Base-by-base conservation (phyloP, 768 basidiomycete species). In the Boletales sp. region DNA sequence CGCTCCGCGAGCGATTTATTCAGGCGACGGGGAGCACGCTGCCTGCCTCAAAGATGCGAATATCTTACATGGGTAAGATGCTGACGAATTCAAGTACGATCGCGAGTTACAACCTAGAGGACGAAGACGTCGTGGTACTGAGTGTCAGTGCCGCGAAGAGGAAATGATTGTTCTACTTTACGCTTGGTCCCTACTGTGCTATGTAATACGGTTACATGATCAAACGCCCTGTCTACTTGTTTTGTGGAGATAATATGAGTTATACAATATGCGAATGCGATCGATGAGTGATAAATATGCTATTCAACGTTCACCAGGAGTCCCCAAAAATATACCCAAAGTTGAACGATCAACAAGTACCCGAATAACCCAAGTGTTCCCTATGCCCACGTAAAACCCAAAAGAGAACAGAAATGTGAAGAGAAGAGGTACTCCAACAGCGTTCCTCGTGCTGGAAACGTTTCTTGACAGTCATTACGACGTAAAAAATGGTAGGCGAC, bases 61-160 rank as follows among this genome's bases (percentile, higher is more conserved):
- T 97, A 54, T 85, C 87, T 31, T 92, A 87, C 65, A 69, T 75
- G 54, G 84, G 84, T 37, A 93, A 91, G 72, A 87, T 91, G 79
- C 77, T 97, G 57, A 90, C 87, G 49, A 96, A 96, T 67, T 77
- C 79, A 46, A 85, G 81, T 52, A 86, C 90, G 54, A 82, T 97
- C 58, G 94, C 91, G 21, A 79, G 75, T 55, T 87, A 90, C 61
- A 97, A 97, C 66, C 64, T 97, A 57, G 93, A 94, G 68, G 91
- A 95, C 56, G 94, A 94, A 61, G 94, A 97, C 66, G 53, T 82
- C 46, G 68, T 97, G 17, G 79, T 85, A 14, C 75, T 96, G 59
- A 87, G 80, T 48, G 75, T 97, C 32, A 82, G 87, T 50, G 86
- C 88, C 47, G 70, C 74, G 53, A 89, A 82, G 75, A 93, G 87